phyloP scores from a whole-genome alignment of 148 eudicot species.

The Vaccinium macrocarpon region DNA sequence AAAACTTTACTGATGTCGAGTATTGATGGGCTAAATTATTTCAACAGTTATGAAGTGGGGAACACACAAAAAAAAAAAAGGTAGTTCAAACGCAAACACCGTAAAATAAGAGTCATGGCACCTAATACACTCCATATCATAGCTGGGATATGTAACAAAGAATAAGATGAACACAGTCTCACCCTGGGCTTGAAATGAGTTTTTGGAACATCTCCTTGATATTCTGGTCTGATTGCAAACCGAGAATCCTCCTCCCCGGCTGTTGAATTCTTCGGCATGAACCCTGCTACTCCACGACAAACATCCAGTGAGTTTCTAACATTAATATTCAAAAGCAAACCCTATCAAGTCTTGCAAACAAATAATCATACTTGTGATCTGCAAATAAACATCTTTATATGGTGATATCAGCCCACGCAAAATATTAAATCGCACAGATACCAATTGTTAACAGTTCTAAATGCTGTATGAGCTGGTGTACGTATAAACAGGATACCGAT shows the following conservation, averaged over 20 bases:
- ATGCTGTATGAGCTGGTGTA: neutral
- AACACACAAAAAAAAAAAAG: neutral
- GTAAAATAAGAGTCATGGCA: neutral
- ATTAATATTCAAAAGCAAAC: neutral
- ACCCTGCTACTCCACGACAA: slow-evolving; percentile 15
- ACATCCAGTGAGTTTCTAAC: neutral
- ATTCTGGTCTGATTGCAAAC: slow-evolving; percentile 72
- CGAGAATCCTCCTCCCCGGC: slow-evolving; percentile 53
- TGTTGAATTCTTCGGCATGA: neutral
- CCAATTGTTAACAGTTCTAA: neutral
- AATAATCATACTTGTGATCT: neutral
- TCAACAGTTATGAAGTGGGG: neutral
- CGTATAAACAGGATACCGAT: neutral
- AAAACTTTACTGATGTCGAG: neutral
- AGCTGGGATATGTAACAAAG: neutral
- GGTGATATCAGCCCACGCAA: no score
- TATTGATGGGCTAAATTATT: neutral
- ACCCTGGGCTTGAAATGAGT: slow-evolving; percentile 83
- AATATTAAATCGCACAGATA: neutral
- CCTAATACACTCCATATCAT: neutral
- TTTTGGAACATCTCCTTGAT: slow-evolving; percentile 66
- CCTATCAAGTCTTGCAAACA: neutral
- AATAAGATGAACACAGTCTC: slow-evolving; percentile 20
- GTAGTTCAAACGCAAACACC: neutral
- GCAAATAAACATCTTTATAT: no score